Percentiles rank a stretch among this genome's conserved stretches.
These are phyloP conservation scores for Salix exigua DNA, from an alignment of 345 rosid species.

Conservation along the genomic window DNA sequence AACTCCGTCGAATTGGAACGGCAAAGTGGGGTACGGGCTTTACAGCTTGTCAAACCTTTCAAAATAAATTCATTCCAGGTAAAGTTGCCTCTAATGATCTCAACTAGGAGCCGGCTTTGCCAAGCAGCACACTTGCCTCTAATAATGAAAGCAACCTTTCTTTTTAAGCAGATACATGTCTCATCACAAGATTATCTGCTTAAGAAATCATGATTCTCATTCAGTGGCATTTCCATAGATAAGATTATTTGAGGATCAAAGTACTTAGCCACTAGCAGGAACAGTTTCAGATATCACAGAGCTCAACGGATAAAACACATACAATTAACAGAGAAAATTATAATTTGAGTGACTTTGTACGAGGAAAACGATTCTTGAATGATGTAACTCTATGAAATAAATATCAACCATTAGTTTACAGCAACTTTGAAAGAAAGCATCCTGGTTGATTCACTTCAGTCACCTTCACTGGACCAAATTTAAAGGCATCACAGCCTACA, in stretches of 20 bases:
- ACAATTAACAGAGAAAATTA: background rate
- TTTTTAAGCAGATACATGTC: background rate
- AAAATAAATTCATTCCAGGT: background rate
- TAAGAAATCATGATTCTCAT: background rate
- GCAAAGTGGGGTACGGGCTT: background rate
- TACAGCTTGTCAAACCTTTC: background rate
- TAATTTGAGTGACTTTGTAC: background rate
- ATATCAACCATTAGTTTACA: background rate
- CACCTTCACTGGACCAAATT: slow-evolving; percentile 10
- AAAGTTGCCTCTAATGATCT: background rate
- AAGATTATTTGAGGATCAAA: background rate
- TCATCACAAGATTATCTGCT: background rate
- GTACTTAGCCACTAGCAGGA: background rate
- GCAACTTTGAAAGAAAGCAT: slow-evolving; percentile 3
- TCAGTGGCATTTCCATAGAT: background rate
- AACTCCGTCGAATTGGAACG: background rate
- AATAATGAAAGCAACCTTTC: background rate
- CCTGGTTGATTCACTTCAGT: slow-evolving; percentile 2
- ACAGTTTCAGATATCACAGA: background rate
- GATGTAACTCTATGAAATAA: background rate
- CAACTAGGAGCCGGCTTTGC: background rate
- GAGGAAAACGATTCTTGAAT: background rate
- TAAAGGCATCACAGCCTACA: background rate
- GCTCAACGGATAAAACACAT: background rate
- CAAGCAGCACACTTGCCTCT: too few species aligned